Conservation (phyloP, 2,329 filamentous ascomycete species). For the Westerdykella sp. region DNA sequence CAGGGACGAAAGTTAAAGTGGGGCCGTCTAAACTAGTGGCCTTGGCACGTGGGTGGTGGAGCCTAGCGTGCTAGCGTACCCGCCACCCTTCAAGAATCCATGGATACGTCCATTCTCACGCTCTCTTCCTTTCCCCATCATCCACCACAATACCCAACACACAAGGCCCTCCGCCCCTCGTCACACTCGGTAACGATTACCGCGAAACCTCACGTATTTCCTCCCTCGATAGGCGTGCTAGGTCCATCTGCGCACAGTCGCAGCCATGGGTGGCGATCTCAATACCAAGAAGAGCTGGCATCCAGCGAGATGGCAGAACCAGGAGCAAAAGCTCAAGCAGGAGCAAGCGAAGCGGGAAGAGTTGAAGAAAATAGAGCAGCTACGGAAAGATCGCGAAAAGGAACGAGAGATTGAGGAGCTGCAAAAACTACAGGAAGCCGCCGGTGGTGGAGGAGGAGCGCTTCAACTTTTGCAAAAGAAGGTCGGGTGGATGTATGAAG, state of each 20-base stretch:
- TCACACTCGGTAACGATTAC: too few species aligned
- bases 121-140: not conserved
- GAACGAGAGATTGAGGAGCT: slow-evolving; percentile 90
- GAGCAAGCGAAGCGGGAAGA: slow-evolving; percentile 90
- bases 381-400: slow-evolving; percentile 88
- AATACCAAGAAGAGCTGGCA: slow-evolving; percentile 94
- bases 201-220: too few species aligned
- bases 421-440: slow-evolving; percentile 79
- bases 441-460: slow-evolving; percentile 53
- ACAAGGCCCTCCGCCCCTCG: not conserved
- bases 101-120: not conserved
- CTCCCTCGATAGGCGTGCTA: too few species aligned
- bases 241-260: slow-evolving; percentile 4
- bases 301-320: slow-evolving; percentile 83
- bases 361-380: slow-evolving; percentile 86
- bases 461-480: slow-evolving; percentile 65
- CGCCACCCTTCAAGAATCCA: not conserved
- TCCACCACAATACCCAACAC: not conserved
- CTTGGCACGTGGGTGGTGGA: not conserved
- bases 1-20: not conserved
- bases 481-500: slow-evolving; percentile 98
- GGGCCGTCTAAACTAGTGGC: not conserved
- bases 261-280: slow-evolving; percentile 85
- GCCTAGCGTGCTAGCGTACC: not conserved
- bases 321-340: slow-evolving; percentile 82